Percentiles rank a stretch among this genome's conserved stretches.
Conservation (phyloP, 2,329 filamentous ascomycete species). For the Magnaporthiopsis poae region DNA sequence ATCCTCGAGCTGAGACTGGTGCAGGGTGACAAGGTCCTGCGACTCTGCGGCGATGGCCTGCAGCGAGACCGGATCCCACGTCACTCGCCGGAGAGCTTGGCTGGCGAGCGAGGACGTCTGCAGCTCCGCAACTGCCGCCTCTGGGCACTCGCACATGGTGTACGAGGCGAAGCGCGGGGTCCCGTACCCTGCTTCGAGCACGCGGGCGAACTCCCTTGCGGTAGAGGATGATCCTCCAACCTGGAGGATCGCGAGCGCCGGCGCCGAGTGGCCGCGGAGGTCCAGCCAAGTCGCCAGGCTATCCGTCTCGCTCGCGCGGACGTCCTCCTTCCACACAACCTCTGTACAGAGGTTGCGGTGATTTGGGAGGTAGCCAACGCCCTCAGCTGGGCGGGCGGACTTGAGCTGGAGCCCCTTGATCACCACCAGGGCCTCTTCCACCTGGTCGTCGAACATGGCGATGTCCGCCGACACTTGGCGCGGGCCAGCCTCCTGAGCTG, state of each 20-base stretch:
- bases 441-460: slow-evolving; percentile 29
- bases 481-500: slow-evolving; percentile 21
- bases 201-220: slow-evolving; percentile 18
- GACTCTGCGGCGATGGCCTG: neutral
- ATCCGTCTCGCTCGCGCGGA: slow-evolving; percentile 14
- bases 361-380: slow-evolving; percentile 33
- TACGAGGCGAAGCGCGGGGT: slow-evolving; percentile 26
- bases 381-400: slow-evolving; percentile 18
- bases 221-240: slow-evolving; percentile 21
- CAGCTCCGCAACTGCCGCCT: slow-evolving; percentile 6
- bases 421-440: slow-evolving; percentile 27
- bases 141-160: slow-evolving; percentile 17
- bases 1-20: neutral
- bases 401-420: slow-evolving; percentile 37
- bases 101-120: neutral
- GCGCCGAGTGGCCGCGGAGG: slow-evolving; percentile 29
- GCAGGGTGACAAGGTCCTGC: slow-evolving; percentile 2
- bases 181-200: slow-evolving; percentile 17
- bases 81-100: neutral
- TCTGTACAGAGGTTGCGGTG: slow-evolving; percentile 40
- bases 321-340: slow-evolving; percentile 36
- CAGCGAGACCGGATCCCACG: neutral
- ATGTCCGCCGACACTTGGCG: slow-evolving; percentile 34
- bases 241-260: slow-evolving; percentile 29
- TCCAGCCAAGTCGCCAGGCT: slow-evolving; percentile 21